These are phyloP conservation scores for Ophiostoma australiae DNA, from an alignment of 2,329 filamentous ascomycete species.

Conservation along the genomic window DNA sequence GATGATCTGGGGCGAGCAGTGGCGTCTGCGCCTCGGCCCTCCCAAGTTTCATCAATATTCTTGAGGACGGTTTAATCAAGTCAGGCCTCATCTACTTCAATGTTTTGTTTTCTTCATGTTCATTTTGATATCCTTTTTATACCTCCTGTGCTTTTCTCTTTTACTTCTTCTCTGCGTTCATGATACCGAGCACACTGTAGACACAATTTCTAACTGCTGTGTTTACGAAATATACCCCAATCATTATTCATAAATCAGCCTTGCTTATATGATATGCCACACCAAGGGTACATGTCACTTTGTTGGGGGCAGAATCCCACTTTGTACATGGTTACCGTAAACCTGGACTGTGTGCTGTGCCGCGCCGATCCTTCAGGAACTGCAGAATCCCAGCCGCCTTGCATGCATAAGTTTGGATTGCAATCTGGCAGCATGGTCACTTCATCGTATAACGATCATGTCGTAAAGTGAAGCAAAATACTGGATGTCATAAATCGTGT, in stretches of 20 bases:
- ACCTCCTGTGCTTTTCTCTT: not conserved
- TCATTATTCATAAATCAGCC: not conserved
- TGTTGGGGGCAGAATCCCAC: not conserved
- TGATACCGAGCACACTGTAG: not conserved
- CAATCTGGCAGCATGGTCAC: too few relatives aligned
- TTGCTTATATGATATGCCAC: not conserved
- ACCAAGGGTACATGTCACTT: not conserved
- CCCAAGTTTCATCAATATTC: slow-evolving; percentile 24
- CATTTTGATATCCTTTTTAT: not conserved
- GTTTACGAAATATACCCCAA: not conserved
- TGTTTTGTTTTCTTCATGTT: not conserved
- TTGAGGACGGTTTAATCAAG: not conserved
- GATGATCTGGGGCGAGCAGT: slow-evolving; percentile 23
- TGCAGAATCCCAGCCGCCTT: not conserved
- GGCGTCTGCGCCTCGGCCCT: slow-evolving; percentile 22
- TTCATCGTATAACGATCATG: not conserved
- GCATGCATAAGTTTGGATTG: not conserved
- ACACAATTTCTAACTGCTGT: not conserved
- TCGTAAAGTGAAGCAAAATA: not conserved
- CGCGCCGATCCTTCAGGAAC: not conserved
- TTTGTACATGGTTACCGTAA: not conserved
- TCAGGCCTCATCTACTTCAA: not conserved
- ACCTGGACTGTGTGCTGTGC: not conserved
- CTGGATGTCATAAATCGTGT: not conserved
- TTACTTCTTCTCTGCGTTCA: not conserved